Percentiles rank a stretch among this genome's conserved stretches.
These are phyloP conservation scores for Aristolochia contorta DNA, from an alignment of 164 flowering plant species.

Conservation along the genomic window DNA sequence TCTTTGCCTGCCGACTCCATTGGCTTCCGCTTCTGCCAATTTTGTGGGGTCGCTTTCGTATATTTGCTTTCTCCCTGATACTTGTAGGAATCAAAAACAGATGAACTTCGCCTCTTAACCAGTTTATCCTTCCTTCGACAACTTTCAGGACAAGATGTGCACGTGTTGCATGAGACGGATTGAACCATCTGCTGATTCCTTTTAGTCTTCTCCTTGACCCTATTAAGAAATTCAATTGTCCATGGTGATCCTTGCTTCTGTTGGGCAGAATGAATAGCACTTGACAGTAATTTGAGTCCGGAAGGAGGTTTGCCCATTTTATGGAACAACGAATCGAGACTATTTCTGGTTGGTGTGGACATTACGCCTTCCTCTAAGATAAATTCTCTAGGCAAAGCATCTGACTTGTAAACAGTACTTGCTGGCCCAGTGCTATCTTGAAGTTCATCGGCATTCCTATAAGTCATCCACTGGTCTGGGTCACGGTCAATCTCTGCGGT, in stretches of 20 bases:
- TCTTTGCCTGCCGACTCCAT: constrained; percentile 24
- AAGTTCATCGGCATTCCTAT: neutral
- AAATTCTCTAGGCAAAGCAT: constrained; percentile 8
- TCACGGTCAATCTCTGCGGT: constrained; percentile 3
- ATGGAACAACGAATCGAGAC: constrained; percentile 4
- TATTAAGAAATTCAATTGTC: constrained; percentile 82
- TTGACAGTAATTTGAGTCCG: constrained; percentile 41
- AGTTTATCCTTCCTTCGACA: constrained; percentile 25
- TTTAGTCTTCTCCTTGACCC: constrained; percentile 66
- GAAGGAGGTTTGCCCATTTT: constrained; percentile 17
- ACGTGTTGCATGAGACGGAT: constrained; percentile 28
- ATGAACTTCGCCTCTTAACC: constrained; percentile 72
- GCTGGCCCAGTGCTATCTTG: neutral
- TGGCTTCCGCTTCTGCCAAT: constrained; percentile 35
- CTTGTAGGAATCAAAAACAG: constrained; percentile 60
- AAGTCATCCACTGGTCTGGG: neutral
- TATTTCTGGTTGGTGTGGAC: constrained; percentile 16
- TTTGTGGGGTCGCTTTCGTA: constrained; percentile 28
- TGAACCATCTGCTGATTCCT: constrained; percentile 39
- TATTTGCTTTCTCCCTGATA: constrained; percentile 50
- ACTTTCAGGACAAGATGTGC: constrained; percentile 22
- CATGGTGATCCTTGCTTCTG: constrained; percentile 67
- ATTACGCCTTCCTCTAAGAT: constrained; percentile 15
- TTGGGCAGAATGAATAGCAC: constrained; percentile 36
- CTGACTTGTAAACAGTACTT: neutral